phyloP scores from a whole-genome alignment of 2,329 filamentous ascomycete genomes.

The Parastagonospora nodorum region DNA sequence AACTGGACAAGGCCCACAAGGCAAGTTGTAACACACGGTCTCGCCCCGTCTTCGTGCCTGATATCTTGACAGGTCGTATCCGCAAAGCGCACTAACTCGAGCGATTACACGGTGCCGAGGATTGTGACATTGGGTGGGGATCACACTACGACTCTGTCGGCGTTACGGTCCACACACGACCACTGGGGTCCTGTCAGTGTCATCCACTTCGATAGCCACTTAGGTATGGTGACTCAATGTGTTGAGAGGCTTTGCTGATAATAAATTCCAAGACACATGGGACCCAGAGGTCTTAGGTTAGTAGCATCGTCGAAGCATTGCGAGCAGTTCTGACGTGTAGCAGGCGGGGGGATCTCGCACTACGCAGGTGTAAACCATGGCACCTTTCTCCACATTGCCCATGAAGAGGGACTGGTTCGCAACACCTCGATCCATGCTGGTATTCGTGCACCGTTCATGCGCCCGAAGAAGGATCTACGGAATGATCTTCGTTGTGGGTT shows the following conservation, averaged over 20 bases:
- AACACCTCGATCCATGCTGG: constrained; percentile 67
- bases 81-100: constrained; percentile 52
- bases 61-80: constrained; percentile 48
- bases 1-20: constrained; percentile 59
- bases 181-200: constrained; percentile 62
- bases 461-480: constrained; percentile 56
- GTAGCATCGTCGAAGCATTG: background rate
- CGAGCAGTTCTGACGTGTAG: constrained; percentile 6
- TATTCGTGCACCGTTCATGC: constrained; percentile 60
- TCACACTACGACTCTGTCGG: constrained; percentile 61
- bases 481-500: constrained; percentile 67
- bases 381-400: constrained; percentile 66
- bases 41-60: background rate
- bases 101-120: constrained; percentile 52
- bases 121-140: constrained; percentile 62
- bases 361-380: constrained; percentile 66
- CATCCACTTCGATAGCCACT: constrained; percentile 63
- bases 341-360: constrained; percentile 62
- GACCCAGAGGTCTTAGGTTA: constrained; percentile 59
- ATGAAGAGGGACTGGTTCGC: constrained; percentile 64
- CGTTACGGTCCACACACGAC: constrained; percentile 55
- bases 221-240: constrained; percentile 39
- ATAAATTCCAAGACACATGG: constrained; percentile 56
- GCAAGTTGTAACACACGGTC: constrained; percentile 29
- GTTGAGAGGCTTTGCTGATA: background rate